A percentile compares a stretch with the other conserved stretches of the same genome.
Conservation (phyloP, 2,329 filamentous ascomycete genomes). For the Dactylellina drechsleri region DNA sequence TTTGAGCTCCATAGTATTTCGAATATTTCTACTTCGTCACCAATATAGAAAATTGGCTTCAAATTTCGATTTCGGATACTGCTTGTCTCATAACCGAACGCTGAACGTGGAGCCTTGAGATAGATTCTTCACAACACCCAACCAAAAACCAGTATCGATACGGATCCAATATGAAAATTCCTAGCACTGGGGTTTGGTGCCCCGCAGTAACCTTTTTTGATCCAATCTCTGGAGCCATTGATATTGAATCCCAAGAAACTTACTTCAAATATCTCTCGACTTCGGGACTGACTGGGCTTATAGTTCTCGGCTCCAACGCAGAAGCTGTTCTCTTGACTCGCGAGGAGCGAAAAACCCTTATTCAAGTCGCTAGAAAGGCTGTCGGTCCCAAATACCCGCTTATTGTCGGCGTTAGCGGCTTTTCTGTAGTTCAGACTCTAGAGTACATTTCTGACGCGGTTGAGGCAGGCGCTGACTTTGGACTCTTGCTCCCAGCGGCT, state of each 20-base stretch:
- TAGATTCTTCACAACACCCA: too few relatives aligned
- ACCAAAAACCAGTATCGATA: neutral
- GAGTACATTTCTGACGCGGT: slow-evolving; percentile 70
- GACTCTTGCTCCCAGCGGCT: slow-evolving; percentile 71
- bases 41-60: too few relatives aligned
- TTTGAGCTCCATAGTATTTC: too few relatives aligned
- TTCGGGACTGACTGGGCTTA: slow-evolving; percentile 66
- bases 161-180: slow-evolving; percentile 53
- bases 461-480: slow-evolving; percentile 71
- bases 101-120: too few relatives aligned
- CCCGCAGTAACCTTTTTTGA: slow-evolving; percentile 69
- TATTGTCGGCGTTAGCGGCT: slow-evolving; percentile 72
- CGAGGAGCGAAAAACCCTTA: slow-evolving; percentile 69
- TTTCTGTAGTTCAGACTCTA: slow-evolving; percentile 73
- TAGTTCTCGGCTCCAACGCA: slow-evolving; percentile 69
- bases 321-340: slow-evolving; percentile 70
- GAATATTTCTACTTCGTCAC: too few relatives aligned
- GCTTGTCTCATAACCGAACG: too few relatives aligned
- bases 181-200: slow-evolving; percentile 64
- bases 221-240: slow-evolving; percentile 65
- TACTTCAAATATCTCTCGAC: slow-evolving; percentile 67
- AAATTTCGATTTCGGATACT: too few relatives aligned
- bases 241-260: slow-evolving; percentile 65
- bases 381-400: slow-evolving; percentile 68
- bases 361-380: slow-evolving; percentile 68